Evolutionary conservation across 495 filamentous ascomycete genomes (phyloP).

Genomic region (Penicillium paradoxum): DNA sequence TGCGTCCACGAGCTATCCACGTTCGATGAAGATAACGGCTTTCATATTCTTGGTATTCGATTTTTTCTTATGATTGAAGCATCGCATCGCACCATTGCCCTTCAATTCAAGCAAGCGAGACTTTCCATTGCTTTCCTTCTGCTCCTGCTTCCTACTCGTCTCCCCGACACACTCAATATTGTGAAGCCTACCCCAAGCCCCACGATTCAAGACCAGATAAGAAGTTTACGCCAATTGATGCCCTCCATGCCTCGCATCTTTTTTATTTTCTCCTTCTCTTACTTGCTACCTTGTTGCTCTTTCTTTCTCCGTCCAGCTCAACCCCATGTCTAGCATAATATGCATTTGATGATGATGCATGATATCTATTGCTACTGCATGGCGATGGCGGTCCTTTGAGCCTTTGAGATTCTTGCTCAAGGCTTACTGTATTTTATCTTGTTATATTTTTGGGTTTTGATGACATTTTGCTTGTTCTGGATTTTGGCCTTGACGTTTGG

Average conservation of each 20-base stretch:
- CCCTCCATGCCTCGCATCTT: conserved; percentile 5
- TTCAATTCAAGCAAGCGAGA: conserved; percentile 2
- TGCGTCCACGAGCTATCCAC: conserved; percentile 16
- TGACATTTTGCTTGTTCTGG: neutral
- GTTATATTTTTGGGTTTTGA: neutral
- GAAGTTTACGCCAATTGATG: conserved; percentile 2
- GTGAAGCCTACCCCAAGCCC: neutral
- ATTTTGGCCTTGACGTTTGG: neutral
- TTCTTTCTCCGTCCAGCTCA: neutral
- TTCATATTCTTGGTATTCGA: conserved; percentile 4
- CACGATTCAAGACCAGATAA: conserved; percentile 3
- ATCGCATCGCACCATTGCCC: neutral
- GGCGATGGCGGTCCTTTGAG: conserved; percentile 3
- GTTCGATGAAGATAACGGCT: conserved; percentile 22
- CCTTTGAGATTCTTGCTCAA: neutral
- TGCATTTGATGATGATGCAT: conserved; percentile 3
- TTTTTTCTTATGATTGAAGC: neutral
- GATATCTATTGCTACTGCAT: conserved; percentile 4
- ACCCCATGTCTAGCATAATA: conserved; percentile 8
- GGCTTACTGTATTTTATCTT: conserved; percentile 1
- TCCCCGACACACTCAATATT: neutral
- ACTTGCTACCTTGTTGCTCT: conserved; percentile 2
- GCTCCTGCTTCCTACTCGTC: conserved; percentile 2
- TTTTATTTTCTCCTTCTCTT: neutral
- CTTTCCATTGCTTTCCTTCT: neutral